Evolutionary conservation across 2,329 filamentous ascomycete genomes (phyloP).

Genomic region (Phoma sp.): DNA sequence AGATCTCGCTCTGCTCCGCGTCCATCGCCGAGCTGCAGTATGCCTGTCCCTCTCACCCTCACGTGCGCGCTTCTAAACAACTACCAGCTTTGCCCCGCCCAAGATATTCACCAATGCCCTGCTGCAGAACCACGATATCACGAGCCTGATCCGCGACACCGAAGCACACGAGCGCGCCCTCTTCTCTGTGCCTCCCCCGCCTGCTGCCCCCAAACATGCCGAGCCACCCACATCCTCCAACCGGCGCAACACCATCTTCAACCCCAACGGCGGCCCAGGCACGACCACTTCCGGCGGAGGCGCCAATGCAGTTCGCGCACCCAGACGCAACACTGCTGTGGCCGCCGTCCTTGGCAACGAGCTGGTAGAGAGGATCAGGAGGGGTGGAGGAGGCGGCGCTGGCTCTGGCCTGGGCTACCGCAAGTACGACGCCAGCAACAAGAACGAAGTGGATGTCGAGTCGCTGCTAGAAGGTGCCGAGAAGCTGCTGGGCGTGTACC

Average conservation of each 20-base stretch:
- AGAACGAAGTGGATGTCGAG: conserved; percentile 84
- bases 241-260: conserved; percentile 60
- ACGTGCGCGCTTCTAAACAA: conserved; percentile 21
- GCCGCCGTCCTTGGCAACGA: conserved; percentile 88
- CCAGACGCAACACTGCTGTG: conserved; percentile 80
- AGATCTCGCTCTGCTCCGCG: conserved; percentile 57
- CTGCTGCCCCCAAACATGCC: conserved; percentile 55
- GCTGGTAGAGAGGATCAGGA: conserved; percentile 80
- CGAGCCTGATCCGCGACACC: conserved; percentile 90
- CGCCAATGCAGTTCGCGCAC: conserved; percentile 58
- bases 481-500: conserved; percentile 88
- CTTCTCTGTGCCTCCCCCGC: conserved; percentile 84
- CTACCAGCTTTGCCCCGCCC: conserved; percentile 79
- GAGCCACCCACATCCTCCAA: conserved; percentile 52
- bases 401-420: conserved; percentile 56
- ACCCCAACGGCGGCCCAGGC: conserved; percentile 38
- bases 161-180: conserved; percentile 93
- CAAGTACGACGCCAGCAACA: conserved; percentile 54
- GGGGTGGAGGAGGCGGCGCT: conserved; percentile 63
- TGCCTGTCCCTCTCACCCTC: conserved; percentile 15
- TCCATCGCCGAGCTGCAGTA: conserved; percentile 58
- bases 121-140: conserved; percentile 88
- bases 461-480: conserved; percentile 85
- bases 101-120: conserved; percentile 96
- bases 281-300: conserved; percentile 47